Base-by-base conservation (phyloP, 2,329 filamentous ascomycete species). In the Fusarium tricinctum region DNA sequence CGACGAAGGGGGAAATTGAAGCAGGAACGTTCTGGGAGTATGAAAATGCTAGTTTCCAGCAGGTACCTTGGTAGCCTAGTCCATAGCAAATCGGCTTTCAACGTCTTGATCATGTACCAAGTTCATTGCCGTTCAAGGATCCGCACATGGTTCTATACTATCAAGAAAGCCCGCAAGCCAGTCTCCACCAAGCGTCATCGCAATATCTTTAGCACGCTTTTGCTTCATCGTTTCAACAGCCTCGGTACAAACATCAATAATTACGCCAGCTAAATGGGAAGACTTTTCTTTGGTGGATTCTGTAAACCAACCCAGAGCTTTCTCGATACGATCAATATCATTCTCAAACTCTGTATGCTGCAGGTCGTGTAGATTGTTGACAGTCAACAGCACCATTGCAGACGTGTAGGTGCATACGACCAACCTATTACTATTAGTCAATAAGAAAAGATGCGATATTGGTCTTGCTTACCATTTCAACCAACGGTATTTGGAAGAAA, bases 21-120 rank as follows among this genome's bases (percentile, higher is more conserved):
- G 14, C 58, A 4, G 61, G 61, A 1, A 47, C 61, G 0, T 64
- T 63, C 28, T 63, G 61, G 58, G 51, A 64, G 13, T 58, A 51
- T 19, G 51, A 63, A n/a, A 13, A 35, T 4, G 20, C 22, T 3
- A 6, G 4, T 2, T 64, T 64, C 13, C 30, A 39, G 13, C 45
- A 58, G 22, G 42, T 64, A 4, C 35, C 61, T 13, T 64, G 58
- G 58, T 64, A 38, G 19, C 2, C 2, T 6, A 10, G 23, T 26
- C 15, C 14, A 33, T 33, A 6, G 9, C 14, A 33, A n/a, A n/a
- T n/a, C n/a, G n/a, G n/a, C n/a, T n/a, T n/a, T 14, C 6, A 33
- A 14, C 3, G 15, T 15, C 8, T 33, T 14, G 4, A 14, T 13
- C 13, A 14, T 14, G 8, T 33, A 33, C 12, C 12, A 13, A 33